Evolutionary conservation across 1,284 basidiomycete species (phyloP).

Genomic region (Pseudozyma tsukubaensis): DNA sequence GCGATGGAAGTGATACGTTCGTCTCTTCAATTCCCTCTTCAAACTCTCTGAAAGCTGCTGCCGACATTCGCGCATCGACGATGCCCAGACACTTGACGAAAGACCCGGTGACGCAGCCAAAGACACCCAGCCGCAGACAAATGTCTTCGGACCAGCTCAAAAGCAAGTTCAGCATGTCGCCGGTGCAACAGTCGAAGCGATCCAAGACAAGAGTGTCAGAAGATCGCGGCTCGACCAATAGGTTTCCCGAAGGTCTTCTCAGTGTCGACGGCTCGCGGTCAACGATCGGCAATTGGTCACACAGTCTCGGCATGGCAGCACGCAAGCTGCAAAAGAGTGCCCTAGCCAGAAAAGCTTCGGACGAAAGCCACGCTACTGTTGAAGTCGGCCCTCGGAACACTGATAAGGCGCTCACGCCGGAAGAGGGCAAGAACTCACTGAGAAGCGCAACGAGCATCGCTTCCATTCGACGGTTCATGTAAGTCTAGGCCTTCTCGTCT

Average conservation of each 20-base stretch:
- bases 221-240: slow-evolving; percentile 3
- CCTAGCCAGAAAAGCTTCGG: slow-evolving; percentile 15
- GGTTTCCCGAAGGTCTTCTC: slow-evolving; percentile 7
- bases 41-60: neutral
- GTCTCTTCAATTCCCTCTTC: neutral
- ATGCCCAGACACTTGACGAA: slow-evolving; percentile 10
- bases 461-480: slow-evolving; percentile 32
- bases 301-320: slow-evolving; percentile 30
- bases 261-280: slow-evolving; percentile 19
- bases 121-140: slow-evolving; percentile 23
- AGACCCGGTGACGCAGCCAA: slow-evolving; percentile 8
- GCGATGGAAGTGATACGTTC: neutral
- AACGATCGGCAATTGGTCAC: slow-evolving; percentile 36
- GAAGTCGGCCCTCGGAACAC: neutral
- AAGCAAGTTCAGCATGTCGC: slow-evolving; percentile 53
- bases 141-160: slow-evolving; percentile 21
- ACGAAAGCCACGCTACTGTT: slow-evolving; percentile 19
- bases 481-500: slow-evolving; percentile 1
- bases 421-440: slow-evolving; percentile 21
- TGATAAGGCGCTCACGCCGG: slow-evolving; percentile 10
- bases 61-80: slow-evolving; percentile 4
- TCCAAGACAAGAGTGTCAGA: slow-evolving; percentile 24
- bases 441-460: slow-evolving; percentile 23
- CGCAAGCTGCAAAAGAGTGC: slow-evolving; percentile 25
- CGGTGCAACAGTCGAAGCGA: slow-evolving; percentile 36